Conservation (phyloP, 2,329 filamentous ascomycete species). For the Byssoonygena ceratinophila region DNA sequence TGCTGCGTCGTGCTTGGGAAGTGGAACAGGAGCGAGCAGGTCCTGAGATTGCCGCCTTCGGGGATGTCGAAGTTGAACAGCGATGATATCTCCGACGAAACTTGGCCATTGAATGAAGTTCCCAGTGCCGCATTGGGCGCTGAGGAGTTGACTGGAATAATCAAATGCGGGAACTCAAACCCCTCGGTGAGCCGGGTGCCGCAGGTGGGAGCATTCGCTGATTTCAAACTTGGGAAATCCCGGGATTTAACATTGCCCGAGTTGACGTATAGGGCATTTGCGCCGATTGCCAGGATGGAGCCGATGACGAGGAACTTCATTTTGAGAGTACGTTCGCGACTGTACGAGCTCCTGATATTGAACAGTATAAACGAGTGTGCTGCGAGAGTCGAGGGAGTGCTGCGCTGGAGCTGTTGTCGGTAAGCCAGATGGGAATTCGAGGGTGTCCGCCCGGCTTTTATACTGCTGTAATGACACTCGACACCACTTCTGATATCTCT, state of each 20-base stretch:
- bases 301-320: slow-evolving; percentile 14
- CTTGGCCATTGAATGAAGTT: slow-evolving; percentile 46
- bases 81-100: slow-evolving; percentile 44
- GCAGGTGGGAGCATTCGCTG: slow-evolving; percentile 25
- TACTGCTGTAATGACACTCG: no score
- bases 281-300: slow-evolving; percentile 10
- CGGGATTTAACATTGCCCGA: background rate
- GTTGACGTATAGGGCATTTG: slow-evolving; percentile 11
- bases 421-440: no score
- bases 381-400: background rate
- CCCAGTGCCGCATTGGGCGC: slow-evolving; percentile 45
- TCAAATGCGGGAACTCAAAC: slow-evolving; percentile 52
- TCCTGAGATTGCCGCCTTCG: slow-evolving; percentile 46
- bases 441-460: no score
- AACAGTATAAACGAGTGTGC: background rate
- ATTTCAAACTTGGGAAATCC: slow-evolving; percentile 1
- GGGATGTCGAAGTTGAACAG: slow-evolving; percentile 63
- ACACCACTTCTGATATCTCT: no score
- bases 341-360: background rate
- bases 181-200: slow-evolving; percentile 38
- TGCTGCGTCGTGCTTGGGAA: slow-evolving; percentile 49
- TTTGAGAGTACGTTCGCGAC: background rate
- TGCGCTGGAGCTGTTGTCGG: background rate
- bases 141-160: slow-evolving; percentile 49
- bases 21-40: slow-evolving; percentile 55